Conservation (phyloP, 495 filamentous ascomycete species). For the Alectoria sarmentosa region DNA sequence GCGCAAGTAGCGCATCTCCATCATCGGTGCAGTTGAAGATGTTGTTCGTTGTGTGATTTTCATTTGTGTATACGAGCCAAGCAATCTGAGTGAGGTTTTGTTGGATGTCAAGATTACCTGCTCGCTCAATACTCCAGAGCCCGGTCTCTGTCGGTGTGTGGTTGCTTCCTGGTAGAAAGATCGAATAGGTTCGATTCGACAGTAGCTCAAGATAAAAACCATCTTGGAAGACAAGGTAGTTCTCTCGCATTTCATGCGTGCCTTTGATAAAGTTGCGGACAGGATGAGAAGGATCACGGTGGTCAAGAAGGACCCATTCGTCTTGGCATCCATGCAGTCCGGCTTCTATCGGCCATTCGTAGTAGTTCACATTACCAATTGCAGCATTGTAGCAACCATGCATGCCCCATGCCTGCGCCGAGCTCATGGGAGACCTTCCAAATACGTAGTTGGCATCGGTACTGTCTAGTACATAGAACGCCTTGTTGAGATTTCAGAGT, state of each 20-base stretch:
- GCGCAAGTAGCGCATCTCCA: conserved; percentile 34
- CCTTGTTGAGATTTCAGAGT: too few species aligned
- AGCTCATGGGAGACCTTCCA: conserved; percentile 43
- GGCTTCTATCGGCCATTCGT: conserved; percentile 39
- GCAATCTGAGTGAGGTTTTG: conserved; percentile 42
- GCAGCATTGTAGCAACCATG: conserved; percentile 49
- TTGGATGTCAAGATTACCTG: conserved; percentile 27
- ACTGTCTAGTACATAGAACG: conserved; percentile 44
- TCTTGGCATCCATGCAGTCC: conserved; percentile 40
- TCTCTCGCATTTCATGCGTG: conserved; percentile 42
- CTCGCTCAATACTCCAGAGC: conserved; percentile 39
- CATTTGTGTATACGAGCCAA: conserved; percentile 47
- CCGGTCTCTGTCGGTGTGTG: conserved; percentile 40
- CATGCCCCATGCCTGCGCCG: conserved; percentile 42
- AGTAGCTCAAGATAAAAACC: conserved; percentile 38
- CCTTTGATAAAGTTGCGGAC: conserved; percentile 41
- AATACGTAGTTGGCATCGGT: conserved; percentile 44
- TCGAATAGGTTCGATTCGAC: conserved; percentile 38
- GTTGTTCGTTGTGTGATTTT: conserved; percentile 37
- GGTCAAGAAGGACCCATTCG: conserved; percentile 42
- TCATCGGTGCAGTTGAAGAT: conserved; percentile 35
- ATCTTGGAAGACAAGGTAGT: conserved; percentile 44
- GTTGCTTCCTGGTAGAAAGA: conserved; percentile 38
- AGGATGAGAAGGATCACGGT: conserved; percentile 45
- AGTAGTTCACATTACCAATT: conserved; percentile 38